phyloP scores from a whole-genome alignment of 2,329 filamentous ascomycete species.

The Scytalidium sp. region DNA sequence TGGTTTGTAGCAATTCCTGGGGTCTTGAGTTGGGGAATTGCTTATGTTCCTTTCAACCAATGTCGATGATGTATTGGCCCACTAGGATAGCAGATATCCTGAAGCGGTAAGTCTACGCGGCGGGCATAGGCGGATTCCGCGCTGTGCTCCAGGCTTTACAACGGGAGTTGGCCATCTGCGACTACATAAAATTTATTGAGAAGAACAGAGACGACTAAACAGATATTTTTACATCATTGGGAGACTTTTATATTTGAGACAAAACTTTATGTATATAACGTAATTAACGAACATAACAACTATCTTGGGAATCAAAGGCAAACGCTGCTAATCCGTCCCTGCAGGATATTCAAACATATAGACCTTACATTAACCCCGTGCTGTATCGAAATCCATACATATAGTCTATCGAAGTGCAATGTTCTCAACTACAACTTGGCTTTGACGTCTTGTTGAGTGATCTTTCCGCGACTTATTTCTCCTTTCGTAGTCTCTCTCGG shows the following conservation, averaged over 20 bases:
- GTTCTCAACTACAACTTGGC: conserved; percentile 38
- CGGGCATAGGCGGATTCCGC: neutral
- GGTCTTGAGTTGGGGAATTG: neutral
- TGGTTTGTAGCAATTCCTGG: too few species aligned
- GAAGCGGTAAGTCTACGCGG: neutral
- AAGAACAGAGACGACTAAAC: too few species aligned
- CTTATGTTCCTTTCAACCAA: neutral
- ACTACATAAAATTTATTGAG: too few species aligned
- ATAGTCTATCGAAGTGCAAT: neutral
- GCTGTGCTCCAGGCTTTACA: neutral
- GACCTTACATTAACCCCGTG: too few species aligned
- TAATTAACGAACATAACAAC: too few species aligned
- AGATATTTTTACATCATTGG: neutral
- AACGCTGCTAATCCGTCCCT: too few species aligned
- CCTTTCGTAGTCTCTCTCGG: conserved; percentile 37
- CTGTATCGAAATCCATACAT: too few species aligned
- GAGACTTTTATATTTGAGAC: neutral
- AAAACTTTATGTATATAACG: too few species aligned
- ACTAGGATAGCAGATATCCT: neutral
- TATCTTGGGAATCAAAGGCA: too few species aligned
- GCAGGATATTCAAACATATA: too few species aligned
- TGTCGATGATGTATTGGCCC: neutral
- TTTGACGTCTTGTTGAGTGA: conserved; percentile 23
- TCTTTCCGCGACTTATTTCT: too few species aligned
- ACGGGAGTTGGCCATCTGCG: neutral